Conservation (phyloP, 1,284 basidiomycete species). For the Malassezia obtusa region DNA sequence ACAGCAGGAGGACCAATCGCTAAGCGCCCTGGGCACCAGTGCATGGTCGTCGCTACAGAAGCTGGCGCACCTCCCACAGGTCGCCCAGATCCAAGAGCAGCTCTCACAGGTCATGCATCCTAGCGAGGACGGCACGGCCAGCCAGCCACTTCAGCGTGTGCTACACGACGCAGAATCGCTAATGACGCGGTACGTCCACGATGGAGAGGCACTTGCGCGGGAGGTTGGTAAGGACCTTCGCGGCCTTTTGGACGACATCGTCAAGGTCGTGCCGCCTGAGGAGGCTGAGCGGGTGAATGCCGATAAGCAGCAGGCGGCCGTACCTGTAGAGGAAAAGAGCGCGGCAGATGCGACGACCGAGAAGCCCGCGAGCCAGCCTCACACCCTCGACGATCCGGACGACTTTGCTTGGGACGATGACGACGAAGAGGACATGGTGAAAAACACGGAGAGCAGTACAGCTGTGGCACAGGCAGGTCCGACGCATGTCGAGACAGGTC, state of each 20-base stretch:
- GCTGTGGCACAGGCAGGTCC: too few relatives aligned
- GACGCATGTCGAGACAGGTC: too few relatives aligned
- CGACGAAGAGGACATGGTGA: slow-evolving; percentile 1
- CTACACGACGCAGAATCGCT: slow-evolving; percentile 15
- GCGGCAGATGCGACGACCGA: background rate
- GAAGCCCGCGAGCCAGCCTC: too few relatives aligned
- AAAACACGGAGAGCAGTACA: too few relatives aligned
- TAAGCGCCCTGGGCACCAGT: background rate
- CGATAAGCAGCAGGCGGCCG: background rate
- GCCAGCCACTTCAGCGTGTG: background rate
- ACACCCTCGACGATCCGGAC: slow-evolving; percentile 1
- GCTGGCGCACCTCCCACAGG: slow-evolving; percentile 9
- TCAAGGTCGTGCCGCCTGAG: slow-evolving; percentile 21
- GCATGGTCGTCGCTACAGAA: slow-evolving; percentile 8
- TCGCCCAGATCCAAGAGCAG: slow-evolving; percentile 7
- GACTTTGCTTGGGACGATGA: slow-evolving; percentile 24
- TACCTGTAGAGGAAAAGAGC: background rate
- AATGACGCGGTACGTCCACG: slow-evolving; percentile 5
- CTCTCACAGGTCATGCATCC: background rate
- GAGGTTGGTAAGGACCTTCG: slow-evolving; percentile 20
- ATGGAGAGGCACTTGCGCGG: slow-evolving; percentile 11
- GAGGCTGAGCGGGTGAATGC: background rate
- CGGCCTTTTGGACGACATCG: slow-evolving; percentile 15
- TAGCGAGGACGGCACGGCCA: background rate
- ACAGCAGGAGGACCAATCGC: background rate